phyloP scores from a whole-genome alignment of 257 asterid species.

The Ilex asprella region DNA sequence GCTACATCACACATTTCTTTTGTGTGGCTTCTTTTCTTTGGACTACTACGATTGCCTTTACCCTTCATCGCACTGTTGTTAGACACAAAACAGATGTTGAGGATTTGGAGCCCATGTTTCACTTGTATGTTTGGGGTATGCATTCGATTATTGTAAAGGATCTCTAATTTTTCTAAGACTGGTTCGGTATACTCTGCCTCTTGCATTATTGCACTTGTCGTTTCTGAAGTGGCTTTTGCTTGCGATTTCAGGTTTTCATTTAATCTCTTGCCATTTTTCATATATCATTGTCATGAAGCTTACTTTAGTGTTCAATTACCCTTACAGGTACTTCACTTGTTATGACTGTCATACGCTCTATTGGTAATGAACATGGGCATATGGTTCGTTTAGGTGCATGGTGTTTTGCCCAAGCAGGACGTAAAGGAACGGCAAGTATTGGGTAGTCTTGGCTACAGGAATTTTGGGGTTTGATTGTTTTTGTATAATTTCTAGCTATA shows the following conservation, averaged over 20 bases:
- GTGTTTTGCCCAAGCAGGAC: conserved; percentile 92
- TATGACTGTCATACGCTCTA: conserved; percentile 84
- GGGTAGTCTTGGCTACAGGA: not conserved
- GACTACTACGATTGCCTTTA: conserved; percentile 96
- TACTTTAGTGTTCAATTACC: conserved; percentile 12
- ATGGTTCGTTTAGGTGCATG: conserved; percentile 69
- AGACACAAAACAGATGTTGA: conserved; percentile 97
- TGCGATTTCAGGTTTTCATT: conserved; percentile 4
- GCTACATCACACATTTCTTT: conserved; percentile 94
- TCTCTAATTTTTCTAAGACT: not conserved
- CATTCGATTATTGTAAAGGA: not conserved
- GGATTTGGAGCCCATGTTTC: conserved; percentile 97
- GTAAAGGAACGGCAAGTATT: conserved; percentile 81
- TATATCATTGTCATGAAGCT: not conserved
- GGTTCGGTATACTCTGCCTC: conserved; percentile 2
- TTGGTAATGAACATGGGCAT: conserved; percentile 81
- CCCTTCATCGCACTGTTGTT: conserved; percentile 96
- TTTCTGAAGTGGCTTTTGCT: conserved; percentile 2
- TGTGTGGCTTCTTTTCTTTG: conserved; percentile 95
- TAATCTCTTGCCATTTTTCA: not conserved
- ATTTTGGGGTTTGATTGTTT: no score
- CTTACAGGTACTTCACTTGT: conserved; percentile 81
- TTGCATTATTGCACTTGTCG: not conserved
- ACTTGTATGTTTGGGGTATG: conserved; percentile 97
- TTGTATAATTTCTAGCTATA: no score